A percentile compares a stretch with the other conserved stretches of the same genome.
Evolutionary conservation across 495 filamentous ascomycete genomes (phyloP).

Genomic region (Friedmanniomyces simplex): DNA sequence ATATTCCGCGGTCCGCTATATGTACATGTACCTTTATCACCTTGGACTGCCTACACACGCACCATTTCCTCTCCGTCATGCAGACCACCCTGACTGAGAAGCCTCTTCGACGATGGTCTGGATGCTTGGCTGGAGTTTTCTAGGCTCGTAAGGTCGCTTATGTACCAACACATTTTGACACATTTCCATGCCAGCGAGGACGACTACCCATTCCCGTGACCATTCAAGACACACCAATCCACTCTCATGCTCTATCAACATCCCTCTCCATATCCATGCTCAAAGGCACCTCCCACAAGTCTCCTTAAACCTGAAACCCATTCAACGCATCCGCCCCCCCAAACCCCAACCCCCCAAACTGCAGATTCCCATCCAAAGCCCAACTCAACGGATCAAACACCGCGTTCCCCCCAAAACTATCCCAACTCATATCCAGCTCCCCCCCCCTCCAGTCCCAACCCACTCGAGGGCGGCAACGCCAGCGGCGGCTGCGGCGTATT

Average conservation of each 20-base stretch:
- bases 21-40: background rate
- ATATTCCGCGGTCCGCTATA: too few species aligned
- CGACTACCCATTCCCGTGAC: too few species aligned
- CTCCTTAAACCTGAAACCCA: background rate
- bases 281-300: too few species aligned
- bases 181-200: too few species aligned
- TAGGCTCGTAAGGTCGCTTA: too few species aligned
- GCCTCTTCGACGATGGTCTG: too few species aligned
- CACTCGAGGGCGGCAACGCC: background rate
- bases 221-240: too few species aligned
- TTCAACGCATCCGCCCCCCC: background rate
- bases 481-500: slow-evolving; percentile 13
- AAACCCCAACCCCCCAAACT: slow-evolving; percentile 39
- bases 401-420: slow-evolving; percentile 50
- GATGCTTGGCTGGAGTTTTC: too few species aligned
- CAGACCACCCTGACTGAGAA: too few species aligned
- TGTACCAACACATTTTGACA: too few species aligned
- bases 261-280: too few species aligned
- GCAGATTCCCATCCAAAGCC: slow-evolving; percentile 76
- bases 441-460: background rate
- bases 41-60: background rate
- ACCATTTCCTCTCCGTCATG: background rate
- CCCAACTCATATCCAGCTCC: slow-evolving; percentile 26
- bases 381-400: slow-evolving; percentile 85
- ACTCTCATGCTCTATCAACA: too few species aligned